A percentile compares a stretch with the other conserved stretches of the same genome.
Evolutionary conservation across 2,329 filamentous ascomycete genomes (phyloP).

Genomic region (Epicoccum nigrum): DNA sequence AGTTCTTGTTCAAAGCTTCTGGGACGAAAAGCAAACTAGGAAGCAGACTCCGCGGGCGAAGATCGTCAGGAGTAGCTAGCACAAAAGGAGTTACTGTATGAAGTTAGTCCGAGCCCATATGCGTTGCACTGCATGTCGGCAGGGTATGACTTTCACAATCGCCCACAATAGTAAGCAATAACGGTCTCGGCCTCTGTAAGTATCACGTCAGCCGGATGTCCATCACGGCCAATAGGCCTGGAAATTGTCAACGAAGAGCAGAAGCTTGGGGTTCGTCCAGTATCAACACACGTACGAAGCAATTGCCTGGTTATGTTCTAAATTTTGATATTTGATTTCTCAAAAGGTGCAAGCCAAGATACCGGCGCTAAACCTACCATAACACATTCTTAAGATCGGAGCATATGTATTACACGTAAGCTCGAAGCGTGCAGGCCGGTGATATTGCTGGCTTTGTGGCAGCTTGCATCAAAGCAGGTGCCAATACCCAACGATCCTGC

Average conservation of each 20-base stretch:
- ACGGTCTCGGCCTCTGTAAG: constrained; percentile 15
- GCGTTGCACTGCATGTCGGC: constrained; percentile 17
- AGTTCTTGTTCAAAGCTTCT: constrained; percentile 10
- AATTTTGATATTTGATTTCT: not conserved
- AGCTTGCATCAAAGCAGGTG: no score
- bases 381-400: not conserved
- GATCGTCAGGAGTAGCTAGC: constrained; percentile 17
- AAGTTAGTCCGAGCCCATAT: not conserved
- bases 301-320: not conserved
- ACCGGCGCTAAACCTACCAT: no score
- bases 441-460: no score
- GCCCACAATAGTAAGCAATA: constrained; percentile 11
- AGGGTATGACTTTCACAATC: constrained; percentile 12
- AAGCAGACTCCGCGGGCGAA: constrained; percentile 6
- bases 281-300: not conserved
- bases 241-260: not conserved
- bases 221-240: not conserved
- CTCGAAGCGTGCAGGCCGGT: no score
- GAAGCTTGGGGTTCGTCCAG: no score
- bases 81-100: not conserved
- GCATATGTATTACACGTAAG: not conserved
- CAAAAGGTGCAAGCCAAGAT: not conserved
- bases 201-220: constrained; percentile 9
- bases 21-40: constrained; percentile 13
- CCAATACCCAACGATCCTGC: no score